Base-by-base conservation (phyloP, 164 flowering plant genomes). In the Houttuynia cordata region DNA sequence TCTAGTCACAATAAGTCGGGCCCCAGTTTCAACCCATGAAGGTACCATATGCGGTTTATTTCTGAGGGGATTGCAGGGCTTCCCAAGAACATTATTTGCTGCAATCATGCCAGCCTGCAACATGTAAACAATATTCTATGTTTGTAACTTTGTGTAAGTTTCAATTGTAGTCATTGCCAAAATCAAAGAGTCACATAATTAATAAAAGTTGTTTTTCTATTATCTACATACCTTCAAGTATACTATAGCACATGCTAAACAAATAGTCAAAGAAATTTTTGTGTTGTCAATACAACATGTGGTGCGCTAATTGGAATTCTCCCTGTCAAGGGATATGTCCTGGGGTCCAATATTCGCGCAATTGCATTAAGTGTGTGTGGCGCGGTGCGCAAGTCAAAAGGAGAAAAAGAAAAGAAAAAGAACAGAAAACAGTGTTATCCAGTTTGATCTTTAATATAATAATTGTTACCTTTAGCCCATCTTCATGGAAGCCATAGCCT, bases 401-500 rank as follows among this genome's bases (percentile, higher is more conserved):
- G n/a, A n/a, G n/a, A n/a, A n/a, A n/a, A n/a, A n/a, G n/a, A n/a
- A n/a, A n/a, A n/a, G n/a, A n/a, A n/a, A 8, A 12, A 45, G 13
- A 12, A 12, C 0, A 12, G 17, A 12, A 17, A 12, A 45, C 14
- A 45, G 49, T 45, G 17, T 17, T 45, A 12, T 12, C 49, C 8
- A 1, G 17, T 17, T 14, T 45, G 0, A 12, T 12, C 49, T 45
- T 45, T 10, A 45, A 10, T 12, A 12, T 17, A 57, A 37, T 18
- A 21, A 23, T 40, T 10, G 20, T 24, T 77, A 86, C 96, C 98
- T 88, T 88, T 22, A 84, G 58, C 66, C 97, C 97, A 72, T 91
- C 96, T 70, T 91, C 97, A 66, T 91, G 97, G 68, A 91, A 91
- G 18, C 97, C 97, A 75, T 82, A 84, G 52, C 97, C 97, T 91